Percentiles rank a stretch among this genome's conserved stretches.
phyloP scores from a whole-genome alignment of 2,329 filamentous ascomycete species.

The Neophaeococcomyces mojaviensis region DNA sequence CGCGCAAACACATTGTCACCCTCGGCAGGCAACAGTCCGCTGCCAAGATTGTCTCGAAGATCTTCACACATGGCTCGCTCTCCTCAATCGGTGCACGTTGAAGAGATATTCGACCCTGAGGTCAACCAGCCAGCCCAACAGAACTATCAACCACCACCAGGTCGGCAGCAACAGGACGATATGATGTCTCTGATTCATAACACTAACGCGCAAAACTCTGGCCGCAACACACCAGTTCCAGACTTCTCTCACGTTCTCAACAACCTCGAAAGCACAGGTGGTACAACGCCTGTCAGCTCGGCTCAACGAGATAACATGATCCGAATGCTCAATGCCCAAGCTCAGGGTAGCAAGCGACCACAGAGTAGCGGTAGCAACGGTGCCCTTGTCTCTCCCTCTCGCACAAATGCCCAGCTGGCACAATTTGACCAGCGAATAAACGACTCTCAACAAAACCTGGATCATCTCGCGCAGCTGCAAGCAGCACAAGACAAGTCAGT shows the following conservation, averaged over 20 bases:
- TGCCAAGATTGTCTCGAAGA: background rate
- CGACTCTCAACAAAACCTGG: constrained; percentile 66
- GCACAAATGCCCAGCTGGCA: background rate
- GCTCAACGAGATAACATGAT: constrained; percentile 42
- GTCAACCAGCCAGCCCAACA: constrained; percentile 15
- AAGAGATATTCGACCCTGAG: constrained; percentile 36
- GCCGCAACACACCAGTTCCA: constrained; percentile 29
- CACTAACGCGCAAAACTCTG: constrained; percentile 36
- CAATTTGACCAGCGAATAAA: constrained; percentile 43
- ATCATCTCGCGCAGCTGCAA: constrained; percentile 70
- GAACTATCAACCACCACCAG: constrained; percentile 6
- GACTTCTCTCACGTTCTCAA: constrained; percentile 41
- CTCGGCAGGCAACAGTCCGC: constrained; percentile 22
- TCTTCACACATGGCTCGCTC: constrained; percentile 7
- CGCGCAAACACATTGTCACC: constrained; percentile 34
- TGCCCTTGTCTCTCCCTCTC: constrained; percentile 1
- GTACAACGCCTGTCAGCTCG: constrained; percentile 36
- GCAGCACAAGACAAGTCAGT: constrained; percentile 71
- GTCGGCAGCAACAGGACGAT: constrained; percentile 31
- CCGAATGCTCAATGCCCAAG: constrained; percentile 48
- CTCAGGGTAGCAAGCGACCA: constrained; percentile 48
- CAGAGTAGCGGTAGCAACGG: constrained; percentile 45
- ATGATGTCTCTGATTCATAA: constrained; percentile 44
- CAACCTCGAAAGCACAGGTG: constrained; percentile 36
- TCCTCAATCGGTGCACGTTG: constrained; percentile 29